Conservation (phyloP, 192 early-diverging fungal species). For the Jimgerdemannia flammicorona region DNA sequence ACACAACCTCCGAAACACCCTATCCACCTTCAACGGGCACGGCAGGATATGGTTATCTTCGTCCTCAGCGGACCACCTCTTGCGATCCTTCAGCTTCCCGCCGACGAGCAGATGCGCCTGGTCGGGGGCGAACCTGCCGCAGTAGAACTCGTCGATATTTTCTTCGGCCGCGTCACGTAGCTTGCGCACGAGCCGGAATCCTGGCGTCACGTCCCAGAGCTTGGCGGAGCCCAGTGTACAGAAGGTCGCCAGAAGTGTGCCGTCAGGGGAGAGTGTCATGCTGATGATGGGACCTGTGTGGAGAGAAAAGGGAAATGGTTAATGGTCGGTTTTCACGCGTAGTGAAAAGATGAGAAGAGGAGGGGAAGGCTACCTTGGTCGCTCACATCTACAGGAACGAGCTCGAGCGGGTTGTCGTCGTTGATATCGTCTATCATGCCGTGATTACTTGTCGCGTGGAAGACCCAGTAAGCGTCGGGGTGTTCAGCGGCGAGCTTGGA, state of each 20-base stretch:
- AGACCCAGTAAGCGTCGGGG: conserved; percentile 60
- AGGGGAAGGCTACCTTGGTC: conserved; percentile 55
- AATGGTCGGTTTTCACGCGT: no score
- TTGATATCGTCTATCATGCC: conserved; percentile 66
- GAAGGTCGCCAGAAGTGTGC: conserved; percentile 82
- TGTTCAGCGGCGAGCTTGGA: conserved; percentile 48
- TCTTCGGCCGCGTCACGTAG: conserved; percentile 70
- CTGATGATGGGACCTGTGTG: conserved; percentile 66
- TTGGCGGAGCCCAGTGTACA: conserved; percentile 71
- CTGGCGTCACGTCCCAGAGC: conserved; percentile 75
- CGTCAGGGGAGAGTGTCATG: conserved; percentile 82
- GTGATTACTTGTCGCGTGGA: conserved; percentile 44
- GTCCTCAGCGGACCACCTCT: conserved; percentile 83
- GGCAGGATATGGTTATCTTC: conserved; percentile 94
- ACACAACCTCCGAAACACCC: no score
- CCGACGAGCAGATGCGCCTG: conserved; percentile 66
- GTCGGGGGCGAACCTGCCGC: conserved; percentile 74
- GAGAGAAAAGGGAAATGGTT: no score
- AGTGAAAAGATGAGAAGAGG: not conserved
- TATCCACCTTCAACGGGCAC: conserved; percentile 77
- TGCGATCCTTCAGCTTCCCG: conserved; percentile 89
- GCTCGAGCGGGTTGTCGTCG: conserved; percentile 62
- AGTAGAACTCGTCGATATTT: conserved; percentile 91
- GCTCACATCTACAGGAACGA: conserved; percentile 59
- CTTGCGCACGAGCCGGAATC: conserved; percentile 63